A percentile compares a stretch with the other conserved stretches of the same genome.
phyloP scores from a whole-genome alignment of 495 filamentous ascomycete species.

The Xylaria telfairii region DNA sequence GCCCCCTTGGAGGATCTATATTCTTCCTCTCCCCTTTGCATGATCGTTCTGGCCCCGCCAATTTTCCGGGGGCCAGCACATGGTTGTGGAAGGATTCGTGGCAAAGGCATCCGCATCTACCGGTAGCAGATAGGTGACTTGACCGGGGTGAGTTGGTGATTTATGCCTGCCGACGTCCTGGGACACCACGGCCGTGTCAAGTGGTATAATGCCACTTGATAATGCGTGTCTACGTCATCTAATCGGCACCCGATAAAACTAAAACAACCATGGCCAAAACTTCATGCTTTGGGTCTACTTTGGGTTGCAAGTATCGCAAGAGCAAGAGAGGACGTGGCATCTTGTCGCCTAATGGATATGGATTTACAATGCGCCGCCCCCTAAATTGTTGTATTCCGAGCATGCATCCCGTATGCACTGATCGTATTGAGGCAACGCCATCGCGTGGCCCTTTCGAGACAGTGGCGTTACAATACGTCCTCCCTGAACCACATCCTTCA shows the following conservation, averaged over 20 bases:
- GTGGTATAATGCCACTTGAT: not conserved
- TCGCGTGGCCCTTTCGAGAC: slow-evolving; percentile 10
- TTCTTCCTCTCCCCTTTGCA: not conserved
- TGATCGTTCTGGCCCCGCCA: not conserved
- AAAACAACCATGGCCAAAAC: not conserved
- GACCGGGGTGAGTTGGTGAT: slow-evolving; percentile 12
- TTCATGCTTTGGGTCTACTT: slow-evolving; percentile 3
- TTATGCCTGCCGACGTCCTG: slow-evolving; percentile 4
- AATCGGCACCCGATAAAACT: not conserved
- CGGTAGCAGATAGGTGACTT: slow-evolving; percentile 5
- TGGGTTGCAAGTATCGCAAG: not conserved
- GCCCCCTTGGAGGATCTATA: not conserved
- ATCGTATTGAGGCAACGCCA: slow-evolving; percentile 9
- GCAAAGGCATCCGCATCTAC: slow-evolving; percentile 2
- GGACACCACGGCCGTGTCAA: not conserved
- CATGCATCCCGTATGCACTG: slow-evolving; percentile 24
- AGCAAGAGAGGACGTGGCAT: not conserved
- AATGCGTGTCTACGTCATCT: slow-evolving; percentile 16
- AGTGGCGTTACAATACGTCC: slow-evolving; percentile 1
- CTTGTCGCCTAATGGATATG: not conserved
- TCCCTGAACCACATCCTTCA: not conserved
- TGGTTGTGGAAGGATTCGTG: slow-evolving; percentile 2
- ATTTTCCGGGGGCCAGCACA: not conserved
- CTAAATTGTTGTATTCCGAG: slow-evolving; percentile 14
- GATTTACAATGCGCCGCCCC: slow-evolving; percentile 9